A percentile compares a stretch with the other conserved stretches of the same genome.
phyloP scores from a whole-genome alignment of 495 filamentous ascomycete genomes.

The Astrothelium subdiscretum region DNA sequence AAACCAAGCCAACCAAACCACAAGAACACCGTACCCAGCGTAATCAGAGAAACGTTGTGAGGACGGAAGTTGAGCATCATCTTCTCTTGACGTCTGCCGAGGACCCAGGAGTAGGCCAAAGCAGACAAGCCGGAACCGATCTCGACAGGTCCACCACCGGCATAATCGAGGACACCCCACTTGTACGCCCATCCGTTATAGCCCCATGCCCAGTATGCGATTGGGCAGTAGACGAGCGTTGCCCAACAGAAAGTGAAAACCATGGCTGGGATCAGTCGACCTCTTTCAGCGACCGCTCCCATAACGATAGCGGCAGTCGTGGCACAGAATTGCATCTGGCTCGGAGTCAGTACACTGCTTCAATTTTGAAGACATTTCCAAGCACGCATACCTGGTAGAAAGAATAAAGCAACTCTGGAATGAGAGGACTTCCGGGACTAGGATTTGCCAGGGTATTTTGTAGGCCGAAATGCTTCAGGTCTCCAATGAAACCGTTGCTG shows the following conservation, averaged over 20 bases:
- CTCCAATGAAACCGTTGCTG: conserved; percentile 56
- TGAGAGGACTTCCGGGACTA: conserved; percentile 50
- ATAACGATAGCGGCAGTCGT: conserved; percentile 88
- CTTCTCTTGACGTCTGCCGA: conserved; percentile 94
- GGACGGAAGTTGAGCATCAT: conserved; percentile 89
- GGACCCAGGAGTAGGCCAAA: conserved; percentile 87
- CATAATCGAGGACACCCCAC: conserved; percentile 92
- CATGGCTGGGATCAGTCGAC: conserved; percentile 87
- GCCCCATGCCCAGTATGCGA: conserved; percentile 95
- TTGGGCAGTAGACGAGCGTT: conserved; percentile 90
- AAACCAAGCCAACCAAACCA: conserved; percentile 99
- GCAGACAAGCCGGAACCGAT: conserved; percentile 89
- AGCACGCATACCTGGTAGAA: conserved; percentile 51
- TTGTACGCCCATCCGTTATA: conserved; percentile 84
- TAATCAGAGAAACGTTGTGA: conserved; percentile 96
- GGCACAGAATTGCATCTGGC: conserved; percentile 88
- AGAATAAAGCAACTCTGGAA: conserved; percentile 51
- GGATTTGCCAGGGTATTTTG: conserved; percentile 53
- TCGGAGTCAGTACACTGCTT: background rate
- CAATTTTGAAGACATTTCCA: background rate
- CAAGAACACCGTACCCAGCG: conserved; percentile 85
- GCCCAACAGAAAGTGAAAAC: conserved; percentile 95
- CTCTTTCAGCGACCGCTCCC: conserved; percentile 86
- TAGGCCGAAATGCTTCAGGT: conserved; percentile 53
- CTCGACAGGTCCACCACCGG: conserved; percentile 94